Conservation (phyloP, 192 early-diverging fungal genomes). For the Bifiguratus adelaidae region DNA sequence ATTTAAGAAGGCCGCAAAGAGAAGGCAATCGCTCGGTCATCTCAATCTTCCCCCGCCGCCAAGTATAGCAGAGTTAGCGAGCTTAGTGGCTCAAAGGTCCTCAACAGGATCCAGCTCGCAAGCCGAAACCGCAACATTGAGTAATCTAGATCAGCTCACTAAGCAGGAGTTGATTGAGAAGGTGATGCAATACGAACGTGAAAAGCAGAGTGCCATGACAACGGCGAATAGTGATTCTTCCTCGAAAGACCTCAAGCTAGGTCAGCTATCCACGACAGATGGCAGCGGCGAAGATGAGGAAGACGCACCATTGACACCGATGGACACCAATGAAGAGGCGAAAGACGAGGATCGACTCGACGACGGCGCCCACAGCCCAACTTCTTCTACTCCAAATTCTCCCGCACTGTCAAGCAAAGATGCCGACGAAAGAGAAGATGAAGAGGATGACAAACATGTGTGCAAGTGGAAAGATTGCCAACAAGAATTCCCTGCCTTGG, state of each 20-base stretch:
- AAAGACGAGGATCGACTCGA: too few species aligned
- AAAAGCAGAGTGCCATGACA: conserved; percentile 14
- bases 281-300: conserved; percentile 3
- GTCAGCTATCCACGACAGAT: not conserved
- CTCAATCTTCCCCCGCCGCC: not conserved
- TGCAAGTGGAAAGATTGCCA: conserved; percentile 42
- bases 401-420: conserved; percentile 5
- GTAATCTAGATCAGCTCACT: conserved; percentile 7
- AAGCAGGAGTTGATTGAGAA: conserved; percentile 29
- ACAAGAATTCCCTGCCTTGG: conserved; percentile 25
- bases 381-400: conserved; percentile 2
- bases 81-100: not conserved
- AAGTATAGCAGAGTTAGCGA: not conserved
- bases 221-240: conserved; percentile 8
- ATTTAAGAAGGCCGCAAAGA: too few species aligned
- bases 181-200: conserved; percentile 28
- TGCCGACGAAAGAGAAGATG: conserved; percentile 5
- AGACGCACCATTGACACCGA: conserved; percentile 3
- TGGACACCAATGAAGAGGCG: conserved; percentile 2
- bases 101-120: not conserved
- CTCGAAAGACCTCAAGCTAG: conserved; percentile 5
- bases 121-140: not conserved
- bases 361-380: conserved; percentile 9
- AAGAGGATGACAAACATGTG: conserved; percentile 15
- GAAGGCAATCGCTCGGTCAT: conserved; percentile 2